phyloP scores from a whole-genome alignment of 108 stramenopile genomes.

The Cyclotella atomus region DNA sequence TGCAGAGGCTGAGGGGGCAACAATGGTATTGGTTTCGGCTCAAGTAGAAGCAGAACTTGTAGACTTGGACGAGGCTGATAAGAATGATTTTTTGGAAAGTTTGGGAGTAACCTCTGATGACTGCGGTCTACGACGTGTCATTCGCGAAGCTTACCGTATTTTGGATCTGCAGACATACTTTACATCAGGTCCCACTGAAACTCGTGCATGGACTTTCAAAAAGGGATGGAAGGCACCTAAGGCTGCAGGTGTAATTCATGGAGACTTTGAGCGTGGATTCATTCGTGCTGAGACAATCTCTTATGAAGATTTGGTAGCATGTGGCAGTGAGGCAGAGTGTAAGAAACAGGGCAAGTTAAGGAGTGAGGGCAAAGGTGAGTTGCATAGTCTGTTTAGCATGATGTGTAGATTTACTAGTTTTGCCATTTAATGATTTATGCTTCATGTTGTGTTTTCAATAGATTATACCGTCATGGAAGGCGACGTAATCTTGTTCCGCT shows the following conservation, averaged over 20 bases:
- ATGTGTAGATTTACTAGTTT: too few species aligned
- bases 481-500: conserved; percentile 97
- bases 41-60: conserved; percentile 97
- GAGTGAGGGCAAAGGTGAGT: conserved; percentile 98
- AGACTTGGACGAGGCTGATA: conserved; percentile 80
- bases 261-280: conserved; percentile 98
- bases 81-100: conserved; percentile 89
- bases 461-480: conserved; percentile 98
- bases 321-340: conserved; percentile 90
- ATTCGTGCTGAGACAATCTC: conserved; percentile 97
- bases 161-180: conserved; percentile 95
- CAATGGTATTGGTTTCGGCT: conserved; percentile 93
- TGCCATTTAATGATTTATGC: too few species aligned
- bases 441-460: too few species aligned
- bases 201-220: conserved; percentile 96
- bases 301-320: conserved; percentile 90
- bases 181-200: conserved; percentile 96
- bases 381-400: too few species aligned
- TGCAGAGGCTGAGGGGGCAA: conserved; percentile 88
- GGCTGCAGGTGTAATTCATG: conserved; percentile 98
- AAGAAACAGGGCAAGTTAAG: conserved; percentile 91
- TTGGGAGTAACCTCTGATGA: conserved; percentile 85
- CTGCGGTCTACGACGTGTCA: conserved; percentile 91
- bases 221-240: conserved; percentile 95
- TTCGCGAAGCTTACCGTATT: conserved; percentile 87